phyloP scores from a whole-genome alignment of 768 basidiomycete genomes.

The Amanita inopinata region DNA sequence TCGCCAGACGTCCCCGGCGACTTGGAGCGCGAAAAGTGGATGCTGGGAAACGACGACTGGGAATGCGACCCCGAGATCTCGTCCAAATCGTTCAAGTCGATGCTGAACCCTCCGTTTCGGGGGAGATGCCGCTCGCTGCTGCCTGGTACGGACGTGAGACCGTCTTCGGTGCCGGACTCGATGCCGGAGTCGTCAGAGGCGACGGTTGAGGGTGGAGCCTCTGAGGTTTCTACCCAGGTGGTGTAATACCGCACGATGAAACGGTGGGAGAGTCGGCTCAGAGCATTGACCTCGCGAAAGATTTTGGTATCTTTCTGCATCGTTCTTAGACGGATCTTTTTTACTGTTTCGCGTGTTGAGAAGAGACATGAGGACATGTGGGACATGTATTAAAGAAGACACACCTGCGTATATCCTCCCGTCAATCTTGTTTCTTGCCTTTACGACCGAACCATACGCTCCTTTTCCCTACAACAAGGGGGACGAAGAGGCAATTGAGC shows the following conservation, averaged over 20 bases:
- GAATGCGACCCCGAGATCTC: constrained; percentile 41
- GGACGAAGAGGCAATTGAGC: not conserved
- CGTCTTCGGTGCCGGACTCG: constrained; percentile 26
- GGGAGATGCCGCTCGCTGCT: constrained; percentile 25
- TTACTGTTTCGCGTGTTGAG: constrained; percentile 56
- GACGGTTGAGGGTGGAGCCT: constrained; percentile 37
- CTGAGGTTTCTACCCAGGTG: constrained; percentile 76
- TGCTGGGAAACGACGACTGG: constrained; percentile 67
- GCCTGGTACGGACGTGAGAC: constrained; percentile 40
- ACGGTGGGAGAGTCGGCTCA: constrained; percentile 81
- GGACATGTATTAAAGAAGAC: not conserved
- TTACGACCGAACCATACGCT: constrained; percentile 90
- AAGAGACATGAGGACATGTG: constrained; percentile 1
- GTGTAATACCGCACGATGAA: constrained; percentile 91
- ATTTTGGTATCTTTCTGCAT: constrained; percentile 79
- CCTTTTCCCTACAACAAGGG: constrained; percentile 59
- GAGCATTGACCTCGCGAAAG: constrained; percentile 81
- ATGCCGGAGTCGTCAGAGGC: constrained; percentile 46
- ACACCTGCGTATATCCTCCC: constrained; percentile 65
- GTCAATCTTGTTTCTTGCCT: constrained; percentile 85
- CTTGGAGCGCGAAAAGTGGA: constrained; percentile 58
- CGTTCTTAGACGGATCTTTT: constrained; percentile 78
- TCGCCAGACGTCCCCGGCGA: constrained; percentile 25
- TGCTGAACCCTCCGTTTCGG: constrained; percentile 46
- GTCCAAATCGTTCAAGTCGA: constrained; percentile 55